phyloP scores from a whole-genome alignment of 139 green algal species.

The Chlorella sorokiniana region DNA sequence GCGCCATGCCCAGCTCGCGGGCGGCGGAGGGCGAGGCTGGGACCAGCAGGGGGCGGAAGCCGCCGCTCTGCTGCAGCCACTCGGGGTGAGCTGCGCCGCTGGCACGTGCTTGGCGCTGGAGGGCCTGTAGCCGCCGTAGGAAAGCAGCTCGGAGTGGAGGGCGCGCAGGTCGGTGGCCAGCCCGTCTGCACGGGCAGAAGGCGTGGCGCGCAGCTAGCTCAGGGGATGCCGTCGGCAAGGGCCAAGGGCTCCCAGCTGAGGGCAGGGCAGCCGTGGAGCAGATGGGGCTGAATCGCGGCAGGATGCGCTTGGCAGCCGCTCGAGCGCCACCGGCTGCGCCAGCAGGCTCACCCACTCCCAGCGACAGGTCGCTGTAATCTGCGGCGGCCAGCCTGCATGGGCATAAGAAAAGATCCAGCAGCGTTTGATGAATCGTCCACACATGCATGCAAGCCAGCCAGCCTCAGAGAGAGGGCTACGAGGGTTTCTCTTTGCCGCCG shows the following conservation, averaged over 20 bases:
- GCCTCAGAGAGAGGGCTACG: too few relatives aligned
- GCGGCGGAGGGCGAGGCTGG: neutral
- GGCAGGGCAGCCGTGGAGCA: too few relatives aligned
- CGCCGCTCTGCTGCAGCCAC: constrained; percentile 24
- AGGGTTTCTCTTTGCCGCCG: neutral
- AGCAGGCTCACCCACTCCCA: neutral
- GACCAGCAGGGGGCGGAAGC: constrained; percentile 19
- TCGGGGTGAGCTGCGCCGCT: constrained; percentile 16
- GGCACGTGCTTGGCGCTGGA: neutral
- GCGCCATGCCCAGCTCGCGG: constrained; percentile 5
- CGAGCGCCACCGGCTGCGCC: too few relatives aligned
- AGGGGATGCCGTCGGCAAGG: too few relatives aligned
- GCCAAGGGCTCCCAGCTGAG: too few relatives aligned
- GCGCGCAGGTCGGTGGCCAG: constrained; percentile 28
- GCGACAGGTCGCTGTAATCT: constrained; percentile 6
- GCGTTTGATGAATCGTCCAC: too few relatives aligned
- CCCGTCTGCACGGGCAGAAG: too few relatives aligned
- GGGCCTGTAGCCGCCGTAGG: constrained; percentile 6
- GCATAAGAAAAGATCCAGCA: too few relatives aligned
- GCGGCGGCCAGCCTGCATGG: constrained; percentile 2
- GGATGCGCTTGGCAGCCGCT: too few relatives aligned
- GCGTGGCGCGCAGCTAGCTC: too few relatives aligned
- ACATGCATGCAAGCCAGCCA: too few relatives aligned
- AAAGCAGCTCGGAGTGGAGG: constrained; percentile 37
- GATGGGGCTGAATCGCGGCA: too few relatives aligned